A percentile compares a stretch with the other conserved stretches of the same genome.
These are phyloP conservation scores for Neonothopanus nambi DNA, from an alignment of 1,284 basidiomycete genomes.

Conservation along the genomic window DNA sequence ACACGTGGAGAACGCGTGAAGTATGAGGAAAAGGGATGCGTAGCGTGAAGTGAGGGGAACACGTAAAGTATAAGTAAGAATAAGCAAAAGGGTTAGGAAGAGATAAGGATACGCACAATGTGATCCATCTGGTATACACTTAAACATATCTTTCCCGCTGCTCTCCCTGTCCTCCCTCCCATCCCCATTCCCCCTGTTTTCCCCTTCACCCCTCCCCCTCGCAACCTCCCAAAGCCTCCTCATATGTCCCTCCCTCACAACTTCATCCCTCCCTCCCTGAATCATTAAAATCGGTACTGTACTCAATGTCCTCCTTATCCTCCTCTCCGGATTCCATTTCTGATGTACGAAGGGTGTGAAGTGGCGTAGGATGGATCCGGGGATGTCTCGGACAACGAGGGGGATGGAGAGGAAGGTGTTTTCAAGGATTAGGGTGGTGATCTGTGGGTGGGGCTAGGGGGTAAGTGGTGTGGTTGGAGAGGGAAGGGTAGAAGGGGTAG, in stretches of 20 bases:
- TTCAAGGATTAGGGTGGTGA: slow-evolving; percentile 37
- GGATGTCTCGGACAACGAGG: slow-evolving; percentile 29
- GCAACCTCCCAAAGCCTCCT: slow-evolving; percentile 30
- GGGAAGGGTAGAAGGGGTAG: not conserved
- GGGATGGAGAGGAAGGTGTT: slow-evolving; percentile 41
- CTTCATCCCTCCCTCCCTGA: slow-evolving; percentile 30
- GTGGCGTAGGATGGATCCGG: slow-evolving; percentile 25
- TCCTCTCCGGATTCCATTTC: slow-evolving; percentile 34
- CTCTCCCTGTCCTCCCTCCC: not conserved
- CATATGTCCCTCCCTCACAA: slow-evolving; percentile 36
- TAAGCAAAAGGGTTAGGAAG: too few relatives aligned
- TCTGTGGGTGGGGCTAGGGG: slow-evolving; percentile 15
- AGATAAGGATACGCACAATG: too few relatives aligned
- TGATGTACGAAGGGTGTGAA: slow-evolving; percentile 33
- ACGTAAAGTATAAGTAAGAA: too few relatives aligned
- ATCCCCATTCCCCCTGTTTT: not conserved
- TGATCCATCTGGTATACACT: too few relatives aligned
- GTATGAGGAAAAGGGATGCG: too few relatives aligned
- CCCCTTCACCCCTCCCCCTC: slow-evolving; percentile 20
- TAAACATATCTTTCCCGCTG: not conserved
- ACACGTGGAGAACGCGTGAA: too few relatives aligned
- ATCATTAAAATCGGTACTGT: slow-evolving; percentile 34
- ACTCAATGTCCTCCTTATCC: slow-evolving; percentile 26
- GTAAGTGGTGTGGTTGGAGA: too few relatives aligned
- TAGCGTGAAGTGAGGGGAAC: too few relatives aligned